Percentiles rank a stretch among this genome's conserved stretches.
These are phyloP conservation scores for Metarhizium rileyi DNA, from an alignment of 2,329 filamentous ascomycete species.

Conservation along the genomic window DNA sequence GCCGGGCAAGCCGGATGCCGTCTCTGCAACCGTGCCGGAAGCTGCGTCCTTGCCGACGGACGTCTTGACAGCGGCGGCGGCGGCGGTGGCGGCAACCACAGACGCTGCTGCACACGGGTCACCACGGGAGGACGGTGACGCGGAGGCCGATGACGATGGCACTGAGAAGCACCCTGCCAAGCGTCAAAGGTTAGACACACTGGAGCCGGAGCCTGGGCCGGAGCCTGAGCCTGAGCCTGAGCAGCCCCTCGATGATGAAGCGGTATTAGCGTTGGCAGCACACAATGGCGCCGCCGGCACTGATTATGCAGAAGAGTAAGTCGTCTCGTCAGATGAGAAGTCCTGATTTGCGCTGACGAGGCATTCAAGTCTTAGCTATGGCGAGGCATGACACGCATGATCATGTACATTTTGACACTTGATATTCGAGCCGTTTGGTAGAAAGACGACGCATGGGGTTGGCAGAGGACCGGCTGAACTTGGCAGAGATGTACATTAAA, in stretches of 20 bases:
- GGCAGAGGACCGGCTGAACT: no score
- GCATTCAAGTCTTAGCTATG: conserved; percentile 18
- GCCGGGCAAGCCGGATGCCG: background rate
- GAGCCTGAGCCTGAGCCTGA: conserved; percentile 21
- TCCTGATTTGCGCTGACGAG: background rate
- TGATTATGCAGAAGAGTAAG: conserved; percentile 34
- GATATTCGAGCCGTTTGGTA: no score
- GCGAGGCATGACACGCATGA: conserved; percentile 30
- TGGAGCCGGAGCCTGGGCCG: conserved; percentile 18
- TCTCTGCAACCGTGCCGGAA: background rate
- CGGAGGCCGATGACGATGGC: conserved; percentile 16
- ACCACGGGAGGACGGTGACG: conserved; percentile 6
- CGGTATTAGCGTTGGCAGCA: conserved; percentile 36
- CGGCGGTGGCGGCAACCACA: background rate
- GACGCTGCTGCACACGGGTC: background rate
- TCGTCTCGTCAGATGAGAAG: conserved; percentile 12
- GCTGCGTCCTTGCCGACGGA: background rate
- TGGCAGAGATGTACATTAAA: no score
- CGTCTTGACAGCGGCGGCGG: background rate
- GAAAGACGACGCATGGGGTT: no score
- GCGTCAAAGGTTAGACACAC: conserved; percentile 26
- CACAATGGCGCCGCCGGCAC: conserved; percentile 28
- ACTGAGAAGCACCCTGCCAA: conserved; percentile 29
- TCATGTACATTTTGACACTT: no score
- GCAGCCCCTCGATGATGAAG: conserved; percentile 34